These are phyloP conservation scores for Panaeolus papilionaceus DNA, from an alignment of 768 basidiomycete genomes.

Conservation along the genomic window DNA sequence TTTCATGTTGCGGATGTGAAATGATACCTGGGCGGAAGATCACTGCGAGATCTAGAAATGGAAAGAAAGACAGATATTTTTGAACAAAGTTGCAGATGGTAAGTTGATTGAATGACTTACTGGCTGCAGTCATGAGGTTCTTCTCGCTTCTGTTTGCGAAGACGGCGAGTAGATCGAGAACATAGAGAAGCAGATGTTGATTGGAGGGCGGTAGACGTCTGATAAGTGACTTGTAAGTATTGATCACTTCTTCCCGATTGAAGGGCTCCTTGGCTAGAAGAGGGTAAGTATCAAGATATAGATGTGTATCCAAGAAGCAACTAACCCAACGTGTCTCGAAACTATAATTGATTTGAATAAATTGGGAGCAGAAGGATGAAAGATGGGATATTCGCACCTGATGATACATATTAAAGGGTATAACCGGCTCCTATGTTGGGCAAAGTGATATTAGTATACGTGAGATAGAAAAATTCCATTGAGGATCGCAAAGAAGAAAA, in stretches of 20 bases:
- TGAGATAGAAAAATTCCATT: constrained; percentile 2
- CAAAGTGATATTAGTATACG: constrained; percentile 20
- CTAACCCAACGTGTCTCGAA: constrained; percentile 78
- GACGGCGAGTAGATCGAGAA: constrained; percentile 93
- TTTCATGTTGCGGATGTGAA: constrained; percentile 86
- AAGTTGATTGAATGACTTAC: constrained; percentile 53
- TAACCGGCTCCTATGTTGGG: constrained; percentile 82
- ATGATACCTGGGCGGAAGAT: constrained; percentile 97
- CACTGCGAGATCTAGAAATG: constrained; percentile 82
- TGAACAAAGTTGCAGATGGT: constrained; percentile 6
- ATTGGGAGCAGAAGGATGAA: constrained; percentile 13
- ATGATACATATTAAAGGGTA: constrained; percentile 90
- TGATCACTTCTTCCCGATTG: constrained; percentile 75
- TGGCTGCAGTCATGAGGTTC: constrained; percentile 95
- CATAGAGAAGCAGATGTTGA: constrained; percentile 96
- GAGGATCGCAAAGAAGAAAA: constrained; percentile 3
- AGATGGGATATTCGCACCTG: constrained; percentile 50
- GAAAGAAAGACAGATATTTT: constrained; percentile 14
- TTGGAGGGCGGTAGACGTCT: constrained; percentile 85
- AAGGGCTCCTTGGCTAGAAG: constrained; percentile 66
- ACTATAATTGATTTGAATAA: constrained; percentile 46
- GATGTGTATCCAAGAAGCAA: constrained; percentile 10
- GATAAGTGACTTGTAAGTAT: constrained; percentile 86
- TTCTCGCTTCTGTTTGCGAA: constrained; percentile 90
- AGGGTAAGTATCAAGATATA: constrained; percentile 16